These are phyloP conservation scores for Apiotrichum akiyoshidainum DNA, from an alignment of 1,284 basidiomycete species.

Conservation along the genomic window DNA sequence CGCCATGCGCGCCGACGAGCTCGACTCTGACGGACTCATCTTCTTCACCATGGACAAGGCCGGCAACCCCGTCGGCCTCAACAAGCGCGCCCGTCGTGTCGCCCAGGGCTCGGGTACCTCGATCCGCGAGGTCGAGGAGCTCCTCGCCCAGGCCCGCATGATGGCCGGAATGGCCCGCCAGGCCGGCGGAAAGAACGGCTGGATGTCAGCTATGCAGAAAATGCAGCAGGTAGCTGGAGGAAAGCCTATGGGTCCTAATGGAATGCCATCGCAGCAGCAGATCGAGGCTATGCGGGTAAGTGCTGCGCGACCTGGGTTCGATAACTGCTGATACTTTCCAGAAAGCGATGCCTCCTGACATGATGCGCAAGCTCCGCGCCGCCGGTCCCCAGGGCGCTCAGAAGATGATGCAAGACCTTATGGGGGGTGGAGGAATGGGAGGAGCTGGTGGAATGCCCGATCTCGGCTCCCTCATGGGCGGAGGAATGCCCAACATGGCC, in stretches of 20 bases:
- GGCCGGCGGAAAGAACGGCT: conserved; percentile 93
- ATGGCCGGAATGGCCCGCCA: conserved; percentile 97
- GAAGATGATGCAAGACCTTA: conserved; percentile 94
- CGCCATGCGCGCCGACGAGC: conserved; percentile 88
- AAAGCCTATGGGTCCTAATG: conserved; percentile 74
- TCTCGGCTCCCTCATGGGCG: conserved; percentile 5
- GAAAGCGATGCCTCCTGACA: conserved; percentile 83
- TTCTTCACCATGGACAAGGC: conserved; percentile 75
- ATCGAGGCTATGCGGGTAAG: conserved; percentile 82
- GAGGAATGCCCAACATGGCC: conserved; percentile 23
- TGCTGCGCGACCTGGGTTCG: conserved; percentile 20
- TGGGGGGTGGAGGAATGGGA: conserved; percentile 45
- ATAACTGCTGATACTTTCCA: conserved; percentile 40
- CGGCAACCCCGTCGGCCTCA: conserved; percentile 74
- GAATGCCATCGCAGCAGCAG: conserved; percentile 86
- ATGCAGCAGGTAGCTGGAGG: conserved; percentile 81
- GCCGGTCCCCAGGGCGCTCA: conserved; percentile 77
- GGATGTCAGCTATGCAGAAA: conserved; percentile 83
- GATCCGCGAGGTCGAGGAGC: conserved; percentile 93
- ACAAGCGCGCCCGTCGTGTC: conserved; percentile 82
- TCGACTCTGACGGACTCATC: conserved; percentile 90
- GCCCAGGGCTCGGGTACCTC: conserved; percentile 93
- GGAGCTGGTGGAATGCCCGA: conserved; percentile 28
- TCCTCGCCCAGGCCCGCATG: conserved; percentile 92
- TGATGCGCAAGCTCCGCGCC: conserved; percentile 75